phyloP scores from a whole-genome alignment of 371 early-diverging fungal genomes.

The Mucor sp. region DNA sequence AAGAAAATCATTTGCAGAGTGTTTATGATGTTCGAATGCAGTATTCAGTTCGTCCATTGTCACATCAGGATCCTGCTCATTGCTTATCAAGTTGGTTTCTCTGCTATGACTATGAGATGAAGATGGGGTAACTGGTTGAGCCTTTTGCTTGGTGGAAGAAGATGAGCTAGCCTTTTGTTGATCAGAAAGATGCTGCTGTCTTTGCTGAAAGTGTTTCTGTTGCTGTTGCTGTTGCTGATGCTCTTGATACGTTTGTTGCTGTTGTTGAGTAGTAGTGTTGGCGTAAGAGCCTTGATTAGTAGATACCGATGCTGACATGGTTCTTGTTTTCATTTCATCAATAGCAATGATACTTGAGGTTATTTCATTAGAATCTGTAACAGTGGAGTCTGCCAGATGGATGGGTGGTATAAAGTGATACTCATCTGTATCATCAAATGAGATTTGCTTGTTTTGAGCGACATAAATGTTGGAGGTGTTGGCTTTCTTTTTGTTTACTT shows the following conservation, averaged over 20 bases:
- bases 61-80: background rate
- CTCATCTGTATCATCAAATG: slow-evolving; percentile 4
- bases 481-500: background rate
- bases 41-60: background rate
- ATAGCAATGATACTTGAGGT: background rate
- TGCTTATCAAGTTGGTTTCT: background rate
- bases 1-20: background rate
- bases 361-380: background rate
- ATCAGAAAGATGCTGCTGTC: background rate
- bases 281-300: background rate
- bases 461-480: background rate
- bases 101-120: background rate
- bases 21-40: background rate
- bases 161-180: background rate
- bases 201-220: background rate
- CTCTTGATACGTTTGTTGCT: background rate
- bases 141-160: background rate
- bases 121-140: background rate
- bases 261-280: background rate
- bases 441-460: background rate
- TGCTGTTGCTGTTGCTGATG: background rate
- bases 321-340: background rate
- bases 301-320: background rate
- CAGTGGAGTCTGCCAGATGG: background rate
- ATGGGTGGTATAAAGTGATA: background rate